Percentiles rank a stretch among this genome's conserved stretches.
Conservation (phyloP, 768 basidiomycete genomes). For the Serendipita vermifera region DNA sequence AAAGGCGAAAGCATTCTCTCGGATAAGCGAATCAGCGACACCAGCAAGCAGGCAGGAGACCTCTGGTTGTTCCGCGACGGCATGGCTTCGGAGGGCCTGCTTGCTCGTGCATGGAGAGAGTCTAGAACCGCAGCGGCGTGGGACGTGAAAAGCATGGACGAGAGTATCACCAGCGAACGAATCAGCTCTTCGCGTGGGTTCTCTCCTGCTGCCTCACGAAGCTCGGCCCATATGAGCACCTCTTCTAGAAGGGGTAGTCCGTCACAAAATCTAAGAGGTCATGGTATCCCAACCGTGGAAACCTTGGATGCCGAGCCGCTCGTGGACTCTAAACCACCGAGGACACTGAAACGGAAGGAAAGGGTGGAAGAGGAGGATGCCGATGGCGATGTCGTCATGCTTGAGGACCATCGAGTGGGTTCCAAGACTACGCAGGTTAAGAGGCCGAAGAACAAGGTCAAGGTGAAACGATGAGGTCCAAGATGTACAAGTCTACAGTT, state of each 20-base stretch:
- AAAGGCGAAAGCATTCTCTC: neutral
- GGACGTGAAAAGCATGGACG: neutral
- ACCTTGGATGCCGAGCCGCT: neutral
- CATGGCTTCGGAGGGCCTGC: neutral
- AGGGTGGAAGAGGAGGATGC: neutral
- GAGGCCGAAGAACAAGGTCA: neutral
- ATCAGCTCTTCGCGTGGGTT: neutral
- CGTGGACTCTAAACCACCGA: neutral
- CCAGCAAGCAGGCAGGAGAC: neutral
- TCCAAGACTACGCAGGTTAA: neutral
- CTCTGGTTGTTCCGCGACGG: neutral
- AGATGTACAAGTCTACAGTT: no score
- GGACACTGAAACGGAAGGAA: neutral
- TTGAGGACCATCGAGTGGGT: neutral
- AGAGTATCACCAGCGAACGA: neutral
- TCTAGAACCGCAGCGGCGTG: slow-evolving; percentile 4
- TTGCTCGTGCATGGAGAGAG: slow-evolving; percentile 1
- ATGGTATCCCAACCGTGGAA: neutral
- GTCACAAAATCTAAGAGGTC: neutral
- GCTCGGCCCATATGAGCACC: neutral
- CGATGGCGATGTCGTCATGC: neutral
- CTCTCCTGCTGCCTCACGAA: neutral
- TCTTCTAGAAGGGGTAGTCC: neutral
- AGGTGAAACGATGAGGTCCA: no score
- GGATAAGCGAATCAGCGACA: neutral